Evolutionary conservation across 2,329 filamentous ascomycete species (phyloP).

Genomic region (Phaeoacremonium minimum): DNA sequence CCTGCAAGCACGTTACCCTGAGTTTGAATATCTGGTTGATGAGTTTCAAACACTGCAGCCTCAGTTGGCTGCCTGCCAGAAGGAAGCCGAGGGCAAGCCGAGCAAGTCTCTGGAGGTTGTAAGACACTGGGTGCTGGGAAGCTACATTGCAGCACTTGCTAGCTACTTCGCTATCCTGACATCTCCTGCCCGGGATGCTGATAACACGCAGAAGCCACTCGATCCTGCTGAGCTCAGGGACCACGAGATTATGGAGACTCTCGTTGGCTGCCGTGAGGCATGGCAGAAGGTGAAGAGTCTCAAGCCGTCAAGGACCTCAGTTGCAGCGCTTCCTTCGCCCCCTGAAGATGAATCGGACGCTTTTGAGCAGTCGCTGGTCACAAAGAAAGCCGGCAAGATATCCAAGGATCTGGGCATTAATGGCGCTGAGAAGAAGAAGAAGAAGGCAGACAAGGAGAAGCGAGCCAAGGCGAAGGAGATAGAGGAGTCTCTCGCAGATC

Average conservation of each 20-base stretch:
- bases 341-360: slow-evolving; percentile 16
- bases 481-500: slow-evolving; percentile 65
- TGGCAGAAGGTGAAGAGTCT: slow-evolving; percentile 74
- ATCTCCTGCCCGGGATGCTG: slow-evolving; percentile 63
- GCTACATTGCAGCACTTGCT: slow-evolving; percentile 80
- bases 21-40: slow-evolving; percentile 80
- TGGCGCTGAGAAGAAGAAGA: slow-evolving; percentile 30
- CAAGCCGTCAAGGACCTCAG: slow-evolving; percentile 35
- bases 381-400: slow-evolving; percentile 26
- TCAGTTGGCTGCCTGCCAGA: slow-evolving; percentile 53
- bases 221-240: slow-evolving; percentile 78
- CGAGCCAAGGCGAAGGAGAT: slow-evolving; percentile 49
- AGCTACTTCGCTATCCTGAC: slow-evolving; percentile 96
- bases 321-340: slow-evolving; percentile 20
- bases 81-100: slow-evolving; percentile 48
- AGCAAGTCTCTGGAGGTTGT: slow-evolving; percentile 56
- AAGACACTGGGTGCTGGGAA: slow-evolving; percentile 76
- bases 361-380: slow-evolving; percentile 20
- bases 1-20: slow-evolving; percentile 78
- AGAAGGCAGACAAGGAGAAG: slow-evolving; percentile 32
- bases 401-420: too few species aligned
- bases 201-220: slow-evolving; percentile 53
- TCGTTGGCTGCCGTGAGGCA: slow-evolving; percentile 73
- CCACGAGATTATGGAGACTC: slow-evolving; percentile 83
- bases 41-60: slow-evolving; percentile 75